Conservation (phyloP, 352 stramenopile genomes). For the Phytophthora pseudosyringae region DNA sequence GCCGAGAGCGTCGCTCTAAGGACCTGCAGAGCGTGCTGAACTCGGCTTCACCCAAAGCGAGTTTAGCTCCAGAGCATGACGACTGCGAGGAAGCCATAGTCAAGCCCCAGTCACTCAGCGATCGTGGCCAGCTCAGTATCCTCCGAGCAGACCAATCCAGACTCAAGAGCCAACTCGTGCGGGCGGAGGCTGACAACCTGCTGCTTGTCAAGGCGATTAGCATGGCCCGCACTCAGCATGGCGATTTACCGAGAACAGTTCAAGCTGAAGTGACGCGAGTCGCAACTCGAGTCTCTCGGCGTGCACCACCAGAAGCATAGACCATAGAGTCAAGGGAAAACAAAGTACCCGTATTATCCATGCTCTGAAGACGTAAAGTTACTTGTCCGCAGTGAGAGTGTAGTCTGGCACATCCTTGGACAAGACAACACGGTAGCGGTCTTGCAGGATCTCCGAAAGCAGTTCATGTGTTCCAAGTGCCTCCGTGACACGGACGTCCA, state of each 20-base stretch:
- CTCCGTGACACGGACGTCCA: constrained; percentile 70
- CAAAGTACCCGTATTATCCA: neutral
- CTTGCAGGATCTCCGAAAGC: constrained; percentile 66
- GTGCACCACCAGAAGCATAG: constrained; percentile 29
- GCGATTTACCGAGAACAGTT: constrained; percentile 58
- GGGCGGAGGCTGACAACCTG: constrained; percentile 63
- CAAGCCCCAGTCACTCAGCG: constrained; percentile 17
- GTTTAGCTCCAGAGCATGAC: neutral
- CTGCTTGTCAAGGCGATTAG: constrained; percentile 72
- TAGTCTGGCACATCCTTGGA: constrained; percentile 33
- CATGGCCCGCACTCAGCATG: constrained; percentile 58
- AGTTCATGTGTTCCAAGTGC: constrained; percentile 70
- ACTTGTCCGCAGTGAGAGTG: constrained; percentile 22
- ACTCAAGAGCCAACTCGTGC: constrained; percentile 68
- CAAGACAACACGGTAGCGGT: constrained; percentile 59
- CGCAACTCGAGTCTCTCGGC: constrained; percentile 42
- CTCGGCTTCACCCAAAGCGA: neutral
- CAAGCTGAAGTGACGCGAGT: constrained; percentile 67
- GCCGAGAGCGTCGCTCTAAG: constrained; percentile 41
- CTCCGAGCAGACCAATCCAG: constrained; percentile 54
- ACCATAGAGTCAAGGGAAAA: neutral
- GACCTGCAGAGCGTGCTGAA: constrained; percentile 46
- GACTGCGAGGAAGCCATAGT: constrained; percentile 8
- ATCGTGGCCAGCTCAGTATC: constrained; percentile 39
- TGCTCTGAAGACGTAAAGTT: constrained; percentile 4